phyloP scores from a whole-genome alignment of 768 basidiomycete genomes.

The Gyrodon lividus region DNA sequence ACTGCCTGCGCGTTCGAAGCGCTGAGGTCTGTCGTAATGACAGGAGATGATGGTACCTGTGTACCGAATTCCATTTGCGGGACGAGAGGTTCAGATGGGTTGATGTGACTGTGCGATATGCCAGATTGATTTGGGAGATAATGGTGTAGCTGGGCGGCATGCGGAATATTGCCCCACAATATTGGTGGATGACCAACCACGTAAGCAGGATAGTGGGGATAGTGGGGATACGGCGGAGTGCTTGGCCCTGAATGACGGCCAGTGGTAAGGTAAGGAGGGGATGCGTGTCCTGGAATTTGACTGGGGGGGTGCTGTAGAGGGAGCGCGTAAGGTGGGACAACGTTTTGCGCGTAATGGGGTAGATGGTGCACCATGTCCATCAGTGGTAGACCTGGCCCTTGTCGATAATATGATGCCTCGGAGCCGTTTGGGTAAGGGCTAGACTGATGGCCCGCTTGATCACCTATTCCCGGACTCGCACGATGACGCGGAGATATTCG shows the following conservation, averaged over 20 bases:
- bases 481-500: constrained; percentile 13
- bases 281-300: constrained; percentile 24
- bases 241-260: constrained; percentile 26
- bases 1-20: constrained; percentile 4
- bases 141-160: constrained; percentile 9
- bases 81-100: constrained; percentile 13
- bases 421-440: constrained; percentile 13
- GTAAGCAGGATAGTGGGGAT: constrained; percentile 35
- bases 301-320: constrained; percentile 12
- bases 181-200: constrained; percentile 37
- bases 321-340: constrained; percentile 17
- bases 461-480: constrained; percentile 21
- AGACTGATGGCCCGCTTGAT: constrained; percentile 15
- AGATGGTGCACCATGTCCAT: constrained; percentile 22
- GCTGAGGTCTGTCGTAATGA: constrained; percentile 12
- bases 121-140: constrained; percentile 20
- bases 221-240: constrained; percentile 36
- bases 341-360: constrained; percentile 13
- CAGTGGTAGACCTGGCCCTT: constrained; percentile 17
- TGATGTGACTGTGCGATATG: constrained; percentile 6
- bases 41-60: constrained; percentile 4
- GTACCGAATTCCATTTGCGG: constrained; percentile 17
- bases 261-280: constrained; percentile 22
- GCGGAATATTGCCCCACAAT: constrained; percentile 35
- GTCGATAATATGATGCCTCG: constrained; percentile 17